Conservation (phyloP, 2,329 filamentous ascomycete species). For the Fusarium torreyae region DNA sequence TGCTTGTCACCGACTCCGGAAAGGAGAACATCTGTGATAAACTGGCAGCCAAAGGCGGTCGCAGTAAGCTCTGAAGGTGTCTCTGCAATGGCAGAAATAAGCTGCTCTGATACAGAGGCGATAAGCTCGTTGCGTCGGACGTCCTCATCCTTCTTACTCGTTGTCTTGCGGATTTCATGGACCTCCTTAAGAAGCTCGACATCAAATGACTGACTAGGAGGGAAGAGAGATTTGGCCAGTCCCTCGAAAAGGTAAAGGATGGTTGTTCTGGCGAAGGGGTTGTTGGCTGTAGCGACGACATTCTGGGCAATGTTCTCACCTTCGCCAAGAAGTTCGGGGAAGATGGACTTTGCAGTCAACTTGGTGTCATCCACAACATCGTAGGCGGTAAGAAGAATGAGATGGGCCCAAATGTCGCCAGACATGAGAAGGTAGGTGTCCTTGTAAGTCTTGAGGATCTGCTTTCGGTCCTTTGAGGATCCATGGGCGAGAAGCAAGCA, state of each 20-base stretch:
- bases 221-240: conserved; percentile 73
- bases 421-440: conserved; percentile 90
- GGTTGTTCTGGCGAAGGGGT: conserved; percentile 75
- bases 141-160: conserved; percentile 92
- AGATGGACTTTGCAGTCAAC: conserved; percentile 86
- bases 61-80: conserved; percentile 78
- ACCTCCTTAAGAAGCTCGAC: conserved; percentile 82
- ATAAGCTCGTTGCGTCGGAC: conserved; percentile 82
- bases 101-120: conserved; percentile 78
- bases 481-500: conserved; percentile 88
- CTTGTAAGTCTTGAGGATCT: conserved; percentile 90
- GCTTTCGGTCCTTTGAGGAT: conserved; percentile 91
- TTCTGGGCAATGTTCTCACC: conserved; percentile 75
- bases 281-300: conserved; percentile 74
- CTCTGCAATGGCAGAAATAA: conserved; percentile 81
- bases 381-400: conserved; percentile 86
- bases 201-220: conserved; percentile 74
- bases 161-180: conserved; percentile 82
- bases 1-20: conserved; percentile 81
- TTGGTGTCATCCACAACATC: conserved; percentile 97
- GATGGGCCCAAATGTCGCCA: conserved; percentile 82
- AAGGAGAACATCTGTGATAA: conserved; percentile 86
- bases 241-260: conserved; percentile 87
- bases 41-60: conserved; percentile 88
- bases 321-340: conserved; percentile 87